Evolutionary conservation across 2,329 filamentous ascomycete genomes (phyloP), one percentile per base, ranked within the genome.

Genomic region (Pochonia chlamydosporia): DNA sequence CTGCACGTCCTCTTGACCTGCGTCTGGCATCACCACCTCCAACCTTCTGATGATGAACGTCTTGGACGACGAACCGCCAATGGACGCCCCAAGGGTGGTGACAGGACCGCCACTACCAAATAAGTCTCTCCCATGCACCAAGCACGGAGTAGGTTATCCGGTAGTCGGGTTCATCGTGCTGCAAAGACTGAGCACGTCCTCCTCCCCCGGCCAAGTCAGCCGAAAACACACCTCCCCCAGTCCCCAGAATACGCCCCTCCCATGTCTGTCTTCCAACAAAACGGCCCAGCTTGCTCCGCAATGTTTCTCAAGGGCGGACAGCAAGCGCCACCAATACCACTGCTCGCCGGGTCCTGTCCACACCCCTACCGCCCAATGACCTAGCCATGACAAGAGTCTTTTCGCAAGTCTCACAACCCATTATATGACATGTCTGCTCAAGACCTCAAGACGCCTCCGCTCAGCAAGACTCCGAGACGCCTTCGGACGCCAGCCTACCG

Each of bases 341-440:
- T 5, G 5, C 4, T 20, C 9, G 5, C 20, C 8, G 40, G 26
- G 23, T 31, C 33, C 3, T 24, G 31, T 23, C 26, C 41, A 44
- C 33, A 16, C 46, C 41, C 7, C 26, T n/a, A 25, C 18, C 35
- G 24, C 37, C 23, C 24, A 18, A 20, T 42, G 26, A 35, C 46
- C 46, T 46, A 39, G 52, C 45, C 56, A 53, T 57, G 55, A 52
- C 54, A 54, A n/a, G 50, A 54, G 52, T 51, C 36, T 50, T 18
- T 44, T 46, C 45, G 43, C 42, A 47, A 55, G 61, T 61, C 56
- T 63, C 56, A 62, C 56, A 58, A 52, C 50, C 53, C 14, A 26
- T 35, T 56, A 66, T 64, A 59, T 65, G 63, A 66, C 63, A 66
- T 55, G 63, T 66, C 63, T 64, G 48, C 56, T 59, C 54, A 53